Base-by-base conservation (phyloP, 108 stramenopile species). In the Cyclotella baltica region DNA sequence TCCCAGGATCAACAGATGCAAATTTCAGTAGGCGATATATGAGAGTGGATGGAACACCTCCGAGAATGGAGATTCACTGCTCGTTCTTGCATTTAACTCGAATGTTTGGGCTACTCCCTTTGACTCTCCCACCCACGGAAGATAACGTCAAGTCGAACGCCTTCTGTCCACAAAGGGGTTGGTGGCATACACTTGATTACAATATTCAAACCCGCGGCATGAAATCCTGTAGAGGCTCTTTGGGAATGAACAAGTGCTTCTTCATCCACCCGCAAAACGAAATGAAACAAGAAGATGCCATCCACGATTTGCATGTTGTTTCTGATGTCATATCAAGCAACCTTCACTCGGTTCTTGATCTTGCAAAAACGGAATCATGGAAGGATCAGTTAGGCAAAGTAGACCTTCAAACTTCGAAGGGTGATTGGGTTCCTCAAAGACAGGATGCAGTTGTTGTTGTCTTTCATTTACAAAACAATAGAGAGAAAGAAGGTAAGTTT, bases 141-240 rank as follows among this genome's bases (percentile, higher is more conserved):
- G 52, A 4, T 38, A 9, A 52, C 6, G 16, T 15, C 23, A 15
- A 30, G 1, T n/a, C n/a, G n/a, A 9, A 56, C 9, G 52, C 2
- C 13, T 58, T 38, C 57, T 70, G 53, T 46, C 46, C 57, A 18
- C 4, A 18, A 1, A 55, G 53, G 27, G 70, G 70, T 23, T 56
- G 70, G 70, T 70, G 70, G 70, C 58, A 70, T 22, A 70, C 58
- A 25, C 27, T 70, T 13, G 70, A 70, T 40, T 58, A 56, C 35
- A 70, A 59, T 56, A 56, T 70, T 56, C 55, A 23, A 20, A 5
- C 4, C 16, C 37, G 30, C 25, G 31, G 28, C 1, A 37, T 56
- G 57, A 70, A 70, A 25, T 70, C 70, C 3, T 70, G 70, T 15
- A 52, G 70, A 28, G 70, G 70, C 46, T 27, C 57, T 0, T 27